Evolutionary conservation across 495 filamentous ascomycete species (phyloP), one percentile per base, ranked within the genome.

Genomic region (Penicillium robsamsonii): DNA sequence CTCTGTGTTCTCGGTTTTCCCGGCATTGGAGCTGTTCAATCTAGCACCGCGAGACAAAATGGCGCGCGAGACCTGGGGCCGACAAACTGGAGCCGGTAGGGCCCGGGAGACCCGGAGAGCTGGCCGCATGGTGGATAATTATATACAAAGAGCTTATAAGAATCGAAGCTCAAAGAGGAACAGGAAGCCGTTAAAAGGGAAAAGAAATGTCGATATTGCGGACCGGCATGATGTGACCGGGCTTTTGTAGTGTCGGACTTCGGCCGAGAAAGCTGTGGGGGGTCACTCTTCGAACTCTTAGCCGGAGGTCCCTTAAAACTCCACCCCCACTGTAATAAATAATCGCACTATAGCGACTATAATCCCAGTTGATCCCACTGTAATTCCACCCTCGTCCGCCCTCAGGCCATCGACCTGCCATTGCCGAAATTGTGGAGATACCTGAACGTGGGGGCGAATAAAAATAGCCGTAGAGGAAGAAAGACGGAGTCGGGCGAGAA

Each of bases 31-130:
- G 44, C 68, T 70, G 42, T 65, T 65, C 10, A 44, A 57, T 30
- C 67, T 61, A 45, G 53, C 50, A 6, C 60, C 20, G 15, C 52
- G 49, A 10, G 64, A 37, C 20, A 58, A 31, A 25, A 59, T 9
- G 37, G 29, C 37, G 5, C 50, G 45, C 27, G 59, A 47, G 55
- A 66, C 50, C 48, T 46, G 56, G 55, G 61, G 62, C 41, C 67
- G 67, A 48, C 63, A 55, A 53, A 53, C 38, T 56, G 71, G 67
- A 58, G 66, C 50, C 59, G 69, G 60, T 56, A 69, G 62, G 2
- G 57, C 67, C 62, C 72, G 67, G 50, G 66, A 53, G 33, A 68
- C 46, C 30, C 56, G 44, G 17, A 56, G 25, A 7, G 65, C 46
- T 4, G 60, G 47, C 60, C 65, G 59, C 71, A 75, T 76, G 25